Base-by-base conservation (phyloP, 2,329 filamentous ascomycete species). In the Fusarium temperatum region DNA sequence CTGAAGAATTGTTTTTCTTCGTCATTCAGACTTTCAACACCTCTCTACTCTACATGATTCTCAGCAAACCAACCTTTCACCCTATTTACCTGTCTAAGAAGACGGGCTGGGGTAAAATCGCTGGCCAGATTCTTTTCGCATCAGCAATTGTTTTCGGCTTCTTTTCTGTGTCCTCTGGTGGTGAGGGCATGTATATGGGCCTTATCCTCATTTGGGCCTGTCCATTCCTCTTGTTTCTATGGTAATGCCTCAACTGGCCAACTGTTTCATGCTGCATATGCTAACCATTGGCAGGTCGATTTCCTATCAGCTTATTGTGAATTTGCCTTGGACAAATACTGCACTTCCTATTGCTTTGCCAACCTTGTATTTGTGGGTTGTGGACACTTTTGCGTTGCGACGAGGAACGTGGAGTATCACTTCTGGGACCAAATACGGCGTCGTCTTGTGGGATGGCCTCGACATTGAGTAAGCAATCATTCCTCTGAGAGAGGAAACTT, bases 1-100 rank as follows among this genome's bases (percentile, higher is more conserved):
- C 87, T 9, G 93, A 94, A 77, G 92, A 94, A 79, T 81, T 94
- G 9, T 94, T 94, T 82, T 94, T 94, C 85, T 94, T 94, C 79
- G 82, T 93, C 26, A 89, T 94, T 30, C 93, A 94, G 81, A 94
- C 92, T 3, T 94, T 93, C 81, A 93, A 90, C 77, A 93, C 92
- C 1, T 87, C 89, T 1, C 82, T 94, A 56, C 79, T 94, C 14
- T 94, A 94, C 77, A 85, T 93, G 15, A 81, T 94, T 3, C 80
- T 91, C 26, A 93, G 87, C 81, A 93, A 92, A 79, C 86, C 90
- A 2, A 84, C 92, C 13, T 86, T 92, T 63, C 83, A 86, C 48
- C 78, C 84, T 0, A 80, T 85, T 36, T 86, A 84, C 51, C 79
- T 87, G 13, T 80, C 77, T 4, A 83, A 78, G 17, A 77, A 78